phyloP scores from a whole-genome alignment of 108 stramenopile genomes.

The Craspedostauros australis region DNA sequence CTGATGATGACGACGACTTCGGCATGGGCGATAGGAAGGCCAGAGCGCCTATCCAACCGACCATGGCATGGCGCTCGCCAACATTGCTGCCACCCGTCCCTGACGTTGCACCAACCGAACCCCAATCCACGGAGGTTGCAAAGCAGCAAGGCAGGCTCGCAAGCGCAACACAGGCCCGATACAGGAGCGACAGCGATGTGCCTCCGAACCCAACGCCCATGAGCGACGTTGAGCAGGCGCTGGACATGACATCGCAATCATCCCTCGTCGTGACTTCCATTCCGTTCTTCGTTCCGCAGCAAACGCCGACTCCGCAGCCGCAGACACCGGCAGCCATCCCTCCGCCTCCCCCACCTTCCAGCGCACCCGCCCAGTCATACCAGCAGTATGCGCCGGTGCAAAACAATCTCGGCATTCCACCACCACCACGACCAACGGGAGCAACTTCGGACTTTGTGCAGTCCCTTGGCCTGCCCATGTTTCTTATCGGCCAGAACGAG shows the following conservation, averaged over 20 bases:
- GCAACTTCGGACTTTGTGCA: conserved; percentile 48
- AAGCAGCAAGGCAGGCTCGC: conserved; percentile 55
- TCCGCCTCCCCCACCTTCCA: conserved; percentile 3
- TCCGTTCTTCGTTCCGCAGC: conserved; percentile 72
- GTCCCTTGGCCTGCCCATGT: conserved; percentile 49
- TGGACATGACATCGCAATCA: conserved; percentile 64
- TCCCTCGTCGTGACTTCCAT: conserved; percentile 48
- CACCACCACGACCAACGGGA: conserved; percentile 7
- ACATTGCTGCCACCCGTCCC: conserved; percentile 39
- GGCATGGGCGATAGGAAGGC: conserved; percentile 21
- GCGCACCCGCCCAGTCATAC: not conserved
- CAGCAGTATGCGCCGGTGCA: not conserved
- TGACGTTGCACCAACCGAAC: conserved; percentile 49
- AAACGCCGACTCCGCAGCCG: conserved; percentile 24
- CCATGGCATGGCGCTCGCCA: conserved; percentile 40
- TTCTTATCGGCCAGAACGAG: conserved; percentile 72
- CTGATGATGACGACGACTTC: conserved; percentile 49
- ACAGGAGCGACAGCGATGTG: conserved; percentile 49
- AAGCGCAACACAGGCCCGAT: conserved; percentile 35
- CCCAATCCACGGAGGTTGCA: conserved; percentile 55
- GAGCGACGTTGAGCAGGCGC: conserved; percentile 74
- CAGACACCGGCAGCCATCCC: conserved; percentile 6
- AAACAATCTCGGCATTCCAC: not conserved
- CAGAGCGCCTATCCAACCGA: conserved; percentile 45
- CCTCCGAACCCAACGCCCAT: conserved; percentile 60